A percentile compares a stretch with the other conserved stretches of the same genome.
Conservation (phyloP, 1,139 yeast species). For the Debaryomyces subglobosus region DNA sequence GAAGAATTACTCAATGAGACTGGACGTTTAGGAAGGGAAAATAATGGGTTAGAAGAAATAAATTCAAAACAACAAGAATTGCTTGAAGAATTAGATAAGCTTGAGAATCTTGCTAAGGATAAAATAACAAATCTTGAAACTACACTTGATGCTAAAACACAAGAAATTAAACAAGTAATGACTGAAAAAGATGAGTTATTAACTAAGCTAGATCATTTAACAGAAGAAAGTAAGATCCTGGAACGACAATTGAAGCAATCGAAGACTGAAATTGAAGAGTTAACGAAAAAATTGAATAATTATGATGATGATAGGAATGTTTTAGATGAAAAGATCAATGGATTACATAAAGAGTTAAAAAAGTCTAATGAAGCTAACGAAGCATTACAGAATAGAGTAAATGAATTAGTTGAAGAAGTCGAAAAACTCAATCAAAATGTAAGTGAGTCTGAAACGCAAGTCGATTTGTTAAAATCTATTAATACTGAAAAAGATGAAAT, state of each 20-base stretch:
- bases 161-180: slow-evolving; percentile 12
- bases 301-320: slow-evolving; percentile 18
- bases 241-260: slow-evolving; percentile 12
- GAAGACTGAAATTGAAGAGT: slow-evolving; percentile 22
- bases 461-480: slow-evolving; percentile 8
- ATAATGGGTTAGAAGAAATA: slow-evolving; percentile 18
- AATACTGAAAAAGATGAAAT: slow-evolving; percentile 26
- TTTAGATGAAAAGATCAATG: slow-evolving; percentile 23
- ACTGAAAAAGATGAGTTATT: slow-evolving; percentile 18
- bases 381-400: slow-evolving; percentile 23
- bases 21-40: slow-evolving; percentile 15
- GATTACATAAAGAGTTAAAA: slow-evolving; percentile 22
- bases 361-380: slow-evolving; percentile 23
- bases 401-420: slow-evolving; percentile 22
- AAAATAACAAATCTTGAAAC: slow-evolving; percentile 25
- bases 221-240: slow-evolving; percentile 1
- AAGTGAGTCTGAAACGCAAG: slow-evolving; percentile 14
- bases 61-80: slow-evolving; percentile 25
- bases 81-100: slow-evolving; percentile 25
- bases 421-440: slow-evolving; percentile 11
- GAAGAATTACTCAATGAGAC: slow-evolving; percentile 17
- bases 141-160: slow-evolving; percentile 14
- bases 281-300: slow-evolving; percentile 12
- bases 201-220: slow-evolving; percentile 16
- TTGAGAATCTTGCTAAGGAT: slow-evolving; percentile 25